phyloP scores from a whole-genome alignment of 768 basidiomycete species.

The Hypsizygus marmoreus region DNA sequence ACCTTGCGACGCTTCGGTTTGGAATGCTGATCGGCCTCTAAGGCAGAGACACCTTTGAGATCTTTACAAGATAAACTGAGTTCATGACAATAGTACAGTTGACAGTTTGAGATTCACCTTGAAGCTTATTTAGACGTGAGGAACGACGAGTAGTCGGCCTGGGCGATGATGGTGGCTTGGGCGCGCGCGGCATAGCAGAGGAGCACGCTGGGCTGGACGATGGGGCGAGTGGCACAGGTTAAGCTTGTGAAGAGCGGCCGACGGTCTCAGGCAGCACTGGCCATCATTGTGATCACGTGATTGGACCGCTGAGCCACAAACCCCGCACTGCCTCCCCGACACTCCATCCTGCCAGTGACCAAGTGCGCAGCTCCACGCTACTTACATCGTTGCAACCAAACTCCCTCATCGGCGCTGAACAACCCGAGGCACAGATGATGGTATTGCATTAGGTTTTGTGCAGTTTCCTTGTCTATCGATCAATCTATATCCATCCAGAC shows the following conservation, averaged over 20 bases:
- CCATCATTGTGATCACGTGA: neutral
- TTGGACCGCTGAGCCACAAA: no score
- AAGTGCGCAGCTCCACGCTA: no score
- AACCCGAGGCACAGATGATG: no score
- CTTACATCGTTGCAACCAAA: no score
- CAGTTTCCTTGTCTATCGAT: neutral
- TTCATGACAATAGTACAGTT: neutral
- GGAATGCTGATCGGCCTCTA: slow-evolving; percentile 4
- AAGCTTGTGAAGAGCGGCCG: no score
- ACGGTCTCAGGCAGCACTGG: no score
- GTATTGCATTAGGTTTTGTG: neutral
- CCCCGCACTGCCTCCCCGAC: no score
- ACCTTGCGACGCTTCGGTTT: slow-evolving; percentile 14
- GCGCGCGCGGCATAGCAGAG: slow-evolving; percentile 20
- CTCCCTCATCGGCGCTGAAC: no score
- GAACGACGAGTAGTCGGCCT: slow-evolving; percentile 25
- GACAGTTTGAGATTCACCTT: slow-evolving; percentile 8
- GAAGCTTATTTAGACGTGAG: slow-evolving; percentile 28
- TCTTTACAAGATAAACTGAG: slow-evolving; percentile 3
- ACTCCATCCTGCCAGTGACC: no score
- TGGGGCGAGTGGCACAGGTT: neutral
- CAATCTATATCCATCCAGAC: slow-evolving; percentile 10
- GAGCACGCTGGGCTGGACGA: slow-evolving; percentile 4
- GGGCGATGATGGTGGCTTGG: slow-evolving; percentile 6
- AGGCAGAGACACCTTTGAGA: slow-evolving; percentile 10